phyloP scores from a whole-genome alignment of 139 green algal genomes.

The Chlamydomonas incerta region DNA sequence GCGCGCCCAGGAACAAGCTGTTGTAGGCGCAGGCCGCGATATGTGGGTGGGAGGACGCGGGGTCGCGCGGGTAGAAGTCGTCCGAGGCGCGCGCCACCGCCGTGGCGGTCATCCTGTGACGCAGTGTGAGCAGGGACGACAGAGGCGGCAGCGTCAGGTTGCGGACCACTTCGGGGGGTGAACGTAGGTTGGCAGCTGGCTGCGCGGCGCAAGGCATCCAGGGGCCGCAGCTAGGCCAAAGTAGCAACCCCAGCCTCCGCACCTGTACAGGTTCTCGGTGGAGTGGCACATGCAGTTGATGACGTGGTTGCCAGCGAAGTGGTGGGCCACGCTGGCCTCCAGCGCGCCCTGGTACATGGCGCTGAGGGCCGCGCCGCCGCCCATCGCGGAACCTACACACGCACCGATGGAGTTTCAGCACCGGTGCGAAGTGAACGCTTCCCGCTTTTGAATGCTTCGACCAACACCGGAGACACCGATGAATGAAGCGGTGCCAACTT shows the following conservation, averaged over 20 bases:
- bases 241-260: background rate
- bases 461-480: no score
- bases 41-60: constrained; percentile 86
- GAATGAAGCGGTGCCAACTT: no score
- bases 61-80: constrained; percentile 87
- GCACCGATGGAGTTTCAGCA: no score
- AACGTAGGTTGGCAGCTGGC: background rate
- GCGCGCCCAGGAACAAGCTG: constrained; percentile 75
- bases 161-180: background rate
- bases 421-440: no score
- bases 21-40: constrained; percentile 93
- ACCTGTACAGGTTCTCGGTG: constrained; percentile 94
- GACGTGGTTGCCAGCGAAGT: constrained; percentile 92
- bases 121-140: background rate
- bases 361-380: constrained; percentile 43
- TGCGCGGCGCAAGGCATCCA: background rate
- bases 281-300: constrained; percentile 99
- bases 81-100: constrained; percentile 89
- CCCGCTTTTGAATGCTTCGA: no score
- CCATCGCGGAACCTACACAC: constrained; percentile 23
- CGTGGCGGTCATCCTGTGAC: constrained; percentile 85
- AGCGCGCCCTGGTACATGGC: constrained; percentile 77
- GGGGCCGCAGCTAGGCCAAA: background rate
- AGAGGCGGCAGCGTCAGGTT: background rate
- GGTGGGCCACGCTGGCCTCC: constrained; percentile 77